Percentiles rank a stretch among this genome's conserved stretches.
These are phyloP conservation scores for Trichoderma afroharzianum DNA, from an alignment of 2,329 filamentous ascomycete genomes.

Conservation along the genomic window DNA sequence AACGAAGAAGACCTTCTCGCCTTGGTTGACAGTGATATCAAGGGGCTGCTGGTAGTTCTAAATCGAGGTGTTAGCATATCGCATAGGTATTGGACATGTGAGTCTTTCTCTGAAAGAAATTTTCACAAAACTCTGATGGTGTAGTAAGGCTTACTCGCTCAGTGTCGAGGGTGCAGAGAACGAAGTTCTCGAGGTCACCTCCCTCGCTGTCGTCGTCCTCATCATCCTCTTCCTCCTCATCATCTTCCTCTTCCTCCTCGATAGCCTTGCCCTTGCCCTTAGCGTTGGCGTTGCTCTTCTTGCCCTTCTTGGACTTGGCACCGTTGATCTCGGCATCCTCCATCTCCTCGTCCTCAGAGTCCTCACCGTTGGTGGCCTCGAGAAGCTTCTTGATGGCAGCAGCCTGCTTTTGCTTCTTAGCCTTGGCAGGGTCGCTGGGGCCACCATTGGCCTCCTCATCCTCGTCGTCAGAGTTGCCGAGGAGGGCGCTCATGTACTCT, in stretches of 20 bases:
- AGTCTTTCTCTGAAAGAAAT: background rate
- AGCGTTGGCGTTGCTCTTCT: conserved; percentile 57
- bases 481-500: conserved; percentile 57
- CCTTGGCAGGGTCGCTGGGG: conserved; percentile 86
- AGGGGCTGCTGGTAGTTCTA: conserved; percentile 94
- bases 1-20: conserved; percentile 88
- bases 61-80: conserved; percentile 26
- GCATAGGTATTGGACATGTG: background rate
- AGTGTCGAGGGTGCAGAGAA: conserved; percentile 93
- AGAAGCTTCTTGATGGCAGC: conserved; percentile 76
- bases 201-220: conserved; percentile 60
- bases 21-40: conserved; percentile 85
- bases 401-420: conserved; percentile 78
- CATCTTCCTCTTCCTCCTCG: conserved; percentile 58
- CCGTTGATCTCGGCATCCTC: conserved; percentile 62
- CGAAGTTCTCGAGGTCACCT: conserved; percentile 77
- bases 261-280: conserved; percentile 66
- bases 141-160: conserved; percentile 66
- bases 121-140: background rate
- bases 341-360: conserved; percentile 68
- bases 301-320: conserved; percentile 56
- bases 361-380: conserved; percentile 59
- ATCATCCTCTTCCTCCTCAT: conserved; percentile 47
- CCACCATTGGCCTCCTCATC: conserved; percentile 72
- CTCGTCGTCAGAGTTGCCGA: conserved; percentile 50